These are phyloP conservation scores for Aspergillus niger DNA, from an alignment of 2,329 filamentous ascomycete species.

Conservation along the genomic window DNA sequence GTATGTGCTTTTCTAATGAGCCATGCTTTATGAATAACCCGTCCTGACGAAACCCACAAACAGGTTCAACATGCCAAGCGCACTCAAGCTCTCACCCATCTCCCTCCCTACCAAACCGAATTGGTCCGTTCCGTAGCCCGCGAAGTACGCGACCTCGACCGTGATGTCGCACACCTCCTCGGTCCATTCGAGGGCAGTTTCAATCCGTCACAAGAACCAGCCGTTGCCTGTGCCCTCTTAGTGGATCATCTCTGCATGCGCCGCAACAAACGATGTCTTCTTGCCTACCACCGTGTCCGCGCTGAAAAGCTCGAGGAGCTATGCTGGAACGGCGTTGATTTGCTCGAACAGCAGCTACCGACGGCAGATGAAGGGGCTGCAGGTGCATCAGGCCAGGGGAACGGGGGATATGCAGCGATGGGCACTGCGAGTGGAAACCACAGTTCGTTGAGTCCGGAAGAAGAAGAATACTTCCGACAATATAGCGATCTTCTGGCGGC, in stretches of 20 bases:
- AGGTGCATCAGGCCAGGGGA: constrained; percentile 19
- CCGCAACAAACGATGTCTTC: constrained; percentile 89
- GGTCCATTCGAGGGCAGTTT: constrained; percentile 83
- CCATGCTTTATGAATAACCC: background rate
- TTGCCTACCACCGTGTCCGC: constrained; percentile 89
- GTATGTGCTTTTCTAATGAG: constrained; percentile 49
- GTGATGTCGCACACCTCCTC: constrained; percentile 76
- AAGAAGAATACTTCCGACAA: constrained; percentile 92
- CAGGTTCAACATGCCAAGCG: constrained; percentile 96
- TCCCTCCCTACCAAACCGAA: constrained; percentile 91
- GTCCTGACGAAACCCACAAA: constrained; percentile 4
- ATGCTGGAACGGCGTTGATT: constrained; percentile 86
- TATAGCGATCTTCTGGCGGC: constrained; percentile 92
- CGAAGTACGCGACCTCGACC: constrained; percentile 91
- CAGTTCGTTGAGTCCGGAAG: constrained; percentile 87
- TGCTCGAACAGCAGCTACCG: constrained; percentile 68
- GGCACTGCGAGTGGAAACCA: constrained; percentile 51
- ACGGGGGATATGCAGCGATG: constrained; percentile 28
- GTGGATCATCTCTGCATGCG: constrained; percentile 95
- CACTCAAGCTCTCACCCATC: constrained; percentile 78
- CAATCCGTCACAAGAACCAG: constrained; percentile 78
- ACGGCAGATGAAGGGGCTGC: constrained; percentile 44
- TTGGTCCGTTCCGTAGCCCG: constrained; percentile 82
- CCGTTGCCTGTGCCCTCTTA: constrained; percentile 81
- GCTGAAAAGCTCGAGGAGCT: constrained; percentile 91